phyloP scores from a whole-genome alignment of 257 asterid species.

The Hygrophila difformis region DNA sequence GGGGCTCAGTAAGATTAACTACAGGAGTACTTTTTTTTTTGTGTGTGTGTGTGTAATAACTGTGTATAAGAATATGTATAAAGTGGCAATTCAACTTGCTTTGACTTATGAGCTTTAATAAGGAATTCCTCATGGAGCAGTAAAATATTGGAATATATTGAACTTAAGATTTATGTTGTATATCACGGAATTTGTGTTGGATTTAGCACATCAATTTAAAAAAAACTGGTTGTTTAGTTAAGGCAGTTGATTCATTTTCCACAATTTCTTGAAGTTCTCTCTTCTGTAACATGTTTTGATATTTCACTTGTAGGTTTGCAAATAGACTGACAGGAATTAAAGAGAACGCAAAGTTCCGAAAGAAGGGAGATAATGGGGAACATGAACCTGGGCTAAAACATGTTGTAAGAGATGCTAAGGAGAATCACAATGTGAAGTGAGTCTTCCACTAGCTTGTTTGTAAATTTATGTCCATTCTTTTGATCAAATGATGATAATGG shows the following conservation, averaged over 20 bases:
- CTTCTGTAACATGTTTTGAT: not conserved
- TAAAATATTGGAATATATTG: not conserved
- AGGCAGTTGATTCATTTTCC: not conserved
- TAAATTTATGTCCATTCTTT: not conserved
- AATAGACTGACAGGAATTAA: constrained; percentile 77
- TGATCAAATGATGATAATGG: not conserved
- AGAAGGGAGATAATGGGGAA: constrained; percentile 30
- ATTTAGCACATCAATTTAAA: not conserved
- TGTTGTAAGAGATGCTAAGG: constrained; percentile 64
- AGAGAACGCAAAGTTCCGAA: constrained; percentile 74
- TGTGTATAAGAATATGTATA: not conserved
- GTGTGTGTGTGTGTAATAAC: no score
- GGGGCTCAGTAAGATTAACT: constrained; percentile 59
- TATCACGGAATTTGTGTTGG: not conserved
- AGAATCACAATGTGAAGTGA: constrained; percentile 59
- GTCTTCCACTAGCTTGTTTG: constrained; percentile 16
- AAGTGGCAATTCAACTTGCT: not conserved
- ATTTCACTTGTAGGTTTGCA: constrained; percentile 54
- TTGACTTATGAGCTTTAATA: no score
- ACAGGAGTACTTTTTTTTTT: not conserved
- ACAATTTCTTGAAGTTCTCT: not conserved
- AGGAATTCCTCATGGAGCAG: not conserved
- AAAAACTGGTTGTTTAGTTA: not conserved
- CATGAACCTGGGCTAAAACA: constrained; percentile 62
- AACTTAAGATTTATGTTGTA: not conserved